Evolutionary conservation across 805 yeast species (phyloP), one percentile per base, ranked within the genome.

Genomic region (Kluyveromyces starmeri): DNA sequence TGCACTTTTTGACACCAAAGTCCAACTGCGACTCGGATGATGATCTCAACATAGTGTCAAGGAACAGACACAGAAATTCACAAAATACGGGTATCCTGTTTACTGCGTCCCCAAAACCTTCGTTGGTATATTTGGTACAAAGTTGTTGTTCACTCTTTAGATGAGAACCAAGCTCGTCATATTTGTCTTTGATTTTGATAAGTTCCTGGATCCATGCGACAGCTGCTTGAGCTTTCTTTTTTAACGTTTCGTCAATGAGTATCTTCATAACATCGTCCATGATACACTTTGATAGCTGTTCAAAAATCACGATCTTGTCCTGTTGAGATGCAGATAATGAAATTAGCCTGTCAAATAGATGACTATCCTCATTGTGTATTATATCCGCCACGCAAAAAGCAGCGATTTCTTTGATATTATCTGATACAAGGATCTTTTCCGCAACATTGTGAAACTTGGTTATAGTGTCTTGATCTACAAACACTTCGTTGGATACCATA

Each of bases 151-250:
- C 64, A 3, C 60, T 61, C 43, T 78, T 75, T 2, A 81, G 62
- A 5, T 55, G 51, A 16, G 61, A 57, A 19, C 75, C 55, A 2
- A 86, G 61, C 3, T 29, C 20, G 23, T 68, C 70, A 45, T 73
- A 73, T 38, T 72, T 73, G 4, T 59, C 61, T 43, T 71, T 77
- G 38, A 74, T 59, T 8, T 51, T 55, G 8, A 83, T 51, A 3
- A 83, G 66, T 19, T 69, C 63, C 28, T 71, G 71, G 7, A 83
- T 69, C 89, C 94, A 86, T 35, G 65, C 64, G 3, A 73, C 65
- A 0, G 94, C 92, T 44, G 33, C 64, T 59, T 7, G 77, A 55
- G 38, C 68, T 58, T 31, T 49, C 45, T 48, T 68, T 60, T 44
- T 62, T 45, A 33, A 36, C 24, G 27, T 38, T 7, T 35, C 32